These are phyloP conservation scores for Alternaria sp. DNA, from an alignment of 2,329 filamentous ascomycete species.

Conservation along the genomic window DNA sequence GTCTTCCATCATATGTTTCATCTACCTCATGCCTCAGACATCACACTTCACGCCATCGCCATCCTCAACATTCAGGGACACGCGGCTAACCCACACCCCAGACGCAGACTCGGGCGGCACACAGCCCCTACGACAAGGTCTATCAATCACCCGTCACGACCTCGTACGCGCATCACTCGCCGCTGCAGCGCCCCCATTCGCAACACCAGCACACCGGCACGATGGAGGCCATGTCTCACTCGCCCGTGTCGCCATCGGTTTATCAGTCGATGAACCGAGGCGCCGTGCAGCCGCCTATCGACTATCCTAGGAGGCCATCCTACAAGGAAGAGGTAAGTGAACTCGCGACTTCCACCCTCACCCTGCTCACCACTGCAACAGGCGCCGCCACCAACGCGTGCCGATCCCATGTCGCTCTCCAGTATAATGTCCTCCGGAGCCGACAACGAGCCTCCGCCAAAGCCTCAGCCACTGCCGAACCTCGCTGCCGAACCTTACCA, in stretches of 20 bases:
- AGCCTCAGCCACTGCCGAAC: conserved; percentile 50
- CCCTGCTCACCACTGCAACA: conserved; percentile 28
- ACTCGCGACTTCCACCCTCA: background rate
- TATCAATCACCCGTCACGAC: conserved; percentile 47
- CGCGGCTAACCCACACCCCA: conserved; percentile 28
- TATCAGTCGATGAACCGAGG: conserved; percentile 43
- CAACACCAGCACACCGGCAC: conserved; percentile 39
- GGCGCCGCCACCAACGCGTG: conserved; percentile 74
- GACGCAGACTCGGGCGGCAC: conserved; percentile 40
- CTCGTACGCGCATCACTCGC: conserved; percentile 44
- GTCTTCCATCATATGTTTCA: conserved; percentile 12
- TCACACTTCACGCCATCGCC: background rate
- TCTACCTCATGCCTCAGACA: background rate
- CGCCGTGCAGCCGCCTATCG: conserved; percentile 44
- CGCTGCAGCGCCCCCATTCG: conserved; percentile 47
- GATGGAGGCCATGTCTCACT: conserved; percentile 48
- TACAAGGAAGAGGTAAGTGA: conserved; percentile 46
- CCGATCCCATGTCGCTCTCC: conserved; percentile 93
- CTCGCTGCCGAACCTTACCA: conserved; percentile 28
- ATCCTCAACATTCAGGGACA: conserved; percentile 9
- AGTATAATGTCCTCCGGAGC: conserved; percentile 89
- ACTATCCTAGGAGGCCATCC: conserved; percentile 40
- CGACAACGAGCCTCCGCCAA: conserved; percentile 70
- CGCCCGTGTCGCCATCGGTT: conserved; percentile 47
- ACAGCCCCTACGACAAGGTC: conserved; percentile 46